These are phyloP conservation scores for Trypanosomatidae sp. DNA, from an alignment of 208 protist genomes.

Conservation along the genomic window DNA sequence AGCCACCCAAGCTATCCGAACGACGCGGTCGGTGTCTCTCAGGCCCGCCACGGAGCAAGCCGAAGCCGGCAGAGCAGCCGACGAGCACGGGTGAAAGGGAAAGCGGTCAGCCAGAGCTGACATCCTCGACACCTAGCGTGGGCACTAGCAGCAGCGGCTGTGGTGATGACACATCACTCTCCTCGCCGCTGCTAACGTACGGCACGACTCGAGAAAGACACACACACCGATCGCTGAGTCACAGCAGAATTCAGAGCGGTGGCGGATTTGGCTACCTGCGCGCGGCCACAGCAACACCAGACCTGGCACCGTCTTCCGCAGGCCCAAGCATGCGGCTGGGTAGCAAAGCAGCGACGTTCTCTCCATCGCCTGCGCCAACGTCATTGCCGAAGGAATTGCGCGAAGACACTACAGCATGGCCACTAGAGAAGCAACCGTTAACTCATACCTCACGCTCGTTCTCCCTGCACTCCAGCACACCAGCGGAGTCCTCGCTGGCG, in stretches of 20 bases:
- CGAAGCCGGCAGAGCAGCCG: not conserved
- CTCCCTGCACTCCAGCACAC: not conserved
- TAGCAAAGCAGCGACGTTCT: not conserved
- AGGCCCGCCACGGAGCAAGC: not conserved
- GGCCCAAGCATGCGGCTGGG: not conserved
- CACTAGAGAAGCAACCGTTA: not conserved
- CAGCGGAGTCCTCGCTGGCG: slow-evolving; percentile 19
- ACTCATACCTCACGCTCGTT: not conserved
- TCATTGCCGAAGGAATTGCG: not conserved
- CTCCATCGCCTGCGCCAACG: not conserved
- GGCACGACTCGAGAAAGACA: not conserved
- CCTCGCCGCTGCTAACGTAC: not conserved
- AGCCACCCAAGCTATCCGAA: not conserved
- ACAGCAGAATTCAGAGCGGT: not conserved
- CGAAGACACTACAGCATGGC: not conserved
- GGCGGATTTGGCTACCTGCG: not conserved
- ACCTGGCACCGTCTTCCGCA: not conserved
- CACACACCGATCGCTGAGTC: not conserved
- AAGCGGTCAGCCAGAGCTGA: not conserved
- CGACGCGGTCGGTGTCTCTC: not conserved
- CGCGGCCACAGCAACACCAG: not conserved
- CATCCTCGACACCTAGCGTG: not conserved
- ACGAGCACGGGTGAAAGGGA: not conserved
- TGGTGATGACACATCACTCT: not conserved
- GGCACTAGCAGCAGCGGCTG: not conserved